Conservation (phyloP, 495 filamentous ascomycete genomes). For the Lasiosphaeriaceae sp. region DNA sequence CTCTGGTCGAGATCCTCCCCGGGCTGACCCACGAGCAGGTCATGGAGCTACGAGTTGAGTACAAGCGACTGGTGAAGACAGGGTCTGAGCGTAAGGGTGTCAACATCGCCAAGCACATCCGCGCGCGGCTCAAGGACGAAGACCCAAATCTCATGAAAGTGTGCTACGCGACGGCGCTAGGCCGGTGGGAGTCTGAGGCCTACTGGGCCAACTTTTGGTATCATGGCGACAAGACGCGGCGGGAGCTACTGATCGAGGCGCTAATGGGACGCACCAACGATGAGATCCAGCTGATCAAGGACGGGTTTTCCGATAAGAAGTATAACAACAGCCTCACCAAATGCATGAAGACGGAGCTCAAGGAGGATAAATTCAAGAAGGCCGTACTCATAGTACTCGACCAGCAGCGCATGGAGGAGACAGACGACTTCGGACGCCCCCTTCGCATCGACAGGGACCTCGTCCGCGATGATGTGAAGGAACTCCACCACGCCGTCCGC, state of each 20-base stretch:
- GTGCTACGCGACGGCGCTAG: constrained; percentile 84
- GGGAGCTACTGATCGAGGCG: constrained; percentile 87
- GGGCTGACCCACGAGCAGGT: constrained; percentile 80
- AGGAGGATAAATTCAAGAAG: constrained; percentile 89
- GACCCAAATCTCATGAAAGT: constrained; percentile 73
- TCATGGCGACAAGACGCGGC: constrained; percentile 76
- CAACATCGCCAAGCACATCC: constrained; percentile 95
- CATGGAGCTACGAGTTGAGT: constrained; percentile 75
- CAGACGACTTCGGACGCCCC: constrained; percentile 42
- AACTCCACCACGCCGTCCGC: constrained; percentile 64
- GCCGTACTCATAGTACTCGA: constrained; percentile 84
- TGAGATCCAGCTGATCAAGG: constrained; percentile 87
- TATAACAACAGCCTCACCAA: constrained; percentile 76
- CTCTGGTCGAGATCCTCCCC: constrained; percentile 80
- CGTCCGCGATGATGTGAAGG: constrained; percentile 66
- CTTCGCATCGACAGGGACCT: constrained; percentile 44
- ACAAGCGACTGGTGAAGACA: constrained; percentile 81
- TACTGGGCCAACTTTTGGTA: constrained; percentile 99
- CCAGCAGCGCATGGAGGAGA: constrained; percentile 77
- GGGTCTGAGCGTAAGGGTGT: constrained; percentile 70
- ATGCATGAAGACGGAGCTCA: constrained; percentile 88
- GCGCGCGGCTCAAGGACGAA: constrained; percentile 66
- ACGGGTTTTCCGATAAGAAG: constrained; percentile 87
- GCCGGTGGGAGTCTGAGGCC: constrained; percentile 87
- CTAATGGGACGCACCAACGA: constrained; percentile 84